phyloP scores from a whole-genome alignment of 2,329 filamentous ascomycete genomes.

The Neofusicoccum umdonicola region DNA sequence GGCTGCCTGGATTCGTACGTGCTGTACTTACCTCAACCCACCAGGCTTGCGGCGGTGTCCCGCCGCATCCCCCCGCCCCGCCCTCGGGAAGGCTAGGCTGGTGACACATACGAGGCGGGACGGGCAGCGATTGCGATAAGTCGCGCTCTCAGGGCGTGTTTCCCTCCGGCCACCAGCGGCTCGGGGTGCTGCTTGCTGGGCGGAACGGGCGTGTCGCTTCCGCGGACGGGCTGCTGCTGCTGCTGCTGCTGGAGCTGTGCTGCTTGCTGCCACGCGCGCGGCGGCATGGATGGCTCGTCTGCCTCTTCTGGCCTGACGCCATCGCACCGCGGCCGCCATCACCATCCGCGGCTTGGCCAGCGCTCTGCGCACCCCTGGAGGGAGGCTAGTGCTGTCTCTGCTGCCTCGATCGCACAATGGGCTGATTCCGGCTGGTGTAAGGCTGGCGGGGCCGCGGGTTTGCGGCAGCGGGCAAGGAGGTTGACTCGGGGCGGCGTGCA shows the following conservation, averaged over 20 bases:
- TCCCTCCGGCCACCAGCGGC: no score
- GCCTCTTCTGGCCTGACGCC: not conserved
- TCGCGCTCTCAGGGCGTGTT: not conserved
- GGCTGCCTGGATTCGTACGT: not conserved
- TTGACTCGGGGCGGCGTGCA: not conserved
- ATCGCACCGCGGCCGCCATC: not conserved
- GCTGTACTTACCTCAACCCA: no score
- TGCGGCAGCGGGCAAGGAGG: not conserved
- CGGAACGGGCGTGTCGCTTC: slow-evolving; percentile 7
- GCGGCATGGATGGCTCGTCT: not conserved
- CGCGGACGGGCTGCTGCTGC: not conserved
- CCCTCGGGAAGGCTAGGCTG: not conserved
- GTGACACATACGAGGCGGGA: not conserved
- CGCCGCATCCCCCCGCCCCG: no score
- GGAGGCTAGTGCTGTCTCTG: not conserved
- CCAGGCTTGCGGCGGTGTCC: no score
- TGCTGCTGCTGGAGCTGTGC: not conserved
- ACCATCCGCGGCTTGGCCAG: not conserved
- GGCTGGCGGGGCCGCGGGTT: not conserved
- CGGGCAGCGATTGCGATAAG: not conserved
- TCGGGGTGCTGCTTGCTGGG: not conserved
- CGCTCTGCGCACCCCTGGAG: not conserved
- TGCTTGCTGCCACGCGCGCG: slow-evolving; percentile 6
- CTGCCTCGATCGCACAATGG: not conserved
- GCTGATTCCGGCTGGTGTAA: not conserved